Base-by-base conservation (phyloP, 2,329 filamentous ascomycete species). In the Monosporascus sp. region DNA sequence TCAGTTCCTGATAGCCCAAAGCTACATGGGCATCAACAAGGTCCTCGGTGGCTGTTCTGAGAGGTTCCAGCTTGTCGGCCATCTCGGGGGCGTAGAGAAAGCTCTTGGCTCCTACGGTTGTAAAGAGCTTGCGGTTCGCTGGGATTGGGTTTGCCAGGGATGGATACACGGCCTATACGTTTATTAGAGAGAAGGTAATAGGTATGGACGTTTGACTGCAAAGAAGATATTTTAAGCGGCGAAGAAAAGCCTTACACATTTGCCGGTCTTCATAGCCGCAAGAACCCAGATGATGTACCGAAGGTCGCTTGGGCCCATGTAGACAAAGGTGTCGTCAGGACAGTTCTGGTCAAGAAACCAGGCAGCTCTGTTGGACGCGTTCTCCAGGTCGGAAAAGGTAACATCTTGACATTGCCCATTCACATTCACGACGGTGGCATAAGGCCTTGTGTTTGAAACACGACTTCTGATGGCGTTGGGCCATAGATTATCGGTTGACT, bases 381-480 rank as follows among this genome's bases (percentile, higher is more conserved):
- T 62, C 18, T 61, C 60, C 15, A 62, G 50, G 24, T 61, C 54
- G 37, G 50, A 49, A 48, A 55, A 61, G 25, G 41, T 61, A 14
- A 61, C 35, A 14, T 53, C 50, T n/a, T 57, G 41, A 14, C 22
- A 24, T n/a, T 47, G 24, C 3, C 55, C 54, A 25, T 62, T 52
- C 17, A 50, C 35, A 25, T 38, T 37, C 5, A 58, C 52, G 17
- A 57, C 48, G 7, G 49, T 52, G 20, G 54, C 57, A 53, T 50
- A 53, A 20, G 54, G 54, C 48, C 52, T 36, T 18, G 20, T 15
- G 36, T 37, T 50, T 35, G 25, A 35, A 24, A 36, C 48, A 22
- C 49, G 50, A 24, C 47, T 50, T 48, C 52, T 53, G 17, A 58
- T 54, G 27, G 53, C 49, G 36, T 58, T 56, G 2, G 54, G 56